phyloP scores from a whole-genome alignment of 2,329 filamentous ascomycete genomes.

The Penicillium sp. region DNA sequence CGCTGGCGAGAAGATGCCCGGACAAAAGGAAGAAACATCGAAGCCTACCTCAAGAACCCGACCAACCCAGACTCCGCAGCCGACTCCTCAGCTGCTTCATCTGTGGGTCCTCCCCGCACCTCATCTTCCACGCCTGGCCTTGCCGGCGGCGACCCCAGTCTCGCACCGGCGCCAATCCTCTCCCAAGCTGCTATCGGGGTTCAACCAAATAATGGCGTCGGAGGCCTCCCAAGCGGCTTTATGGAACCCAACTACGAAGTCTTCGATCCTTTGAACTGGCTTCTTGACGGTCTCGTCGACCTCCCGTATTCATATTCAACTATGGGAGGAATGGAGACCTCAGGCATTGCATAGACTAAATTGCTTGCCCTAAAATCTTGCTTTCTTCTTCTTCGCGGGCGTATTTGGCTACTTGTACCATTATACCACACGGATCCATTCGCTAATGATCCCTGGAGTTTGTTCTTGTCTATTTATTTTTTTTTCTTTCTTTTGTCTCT shows the following conservation, averaged over 20 bases:
- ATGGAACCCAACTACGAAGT: slow-evolving; percentile 76
- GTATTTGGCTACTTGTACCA: slow-evolving; percentile 20
- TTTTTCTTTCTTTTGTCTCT: neutral
- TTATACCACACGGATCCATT: slow-evolving; percentile 27
- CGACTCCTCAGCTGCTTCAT: slow-evolving; percentile 69
- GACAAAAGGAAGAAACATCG: slow-evolving; percentile 68
- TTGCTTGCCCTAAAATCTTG: neutral
- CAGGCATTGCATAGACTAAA: slow-evolving; percentile 34
- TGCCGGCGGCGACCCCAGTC: slow-evolving; percentile 45
- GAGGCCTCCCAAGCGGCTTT: slow-evolving; percentile 51
- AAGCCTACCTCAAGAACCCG: slow-evolving; percentile 78
- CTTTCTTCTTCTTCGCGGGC: slow-evolving; percentile 7
- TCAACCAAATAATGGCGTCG: slow-evolving; percentile 25
- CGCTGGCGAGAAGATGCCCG: slow-evolving; percentile 68
- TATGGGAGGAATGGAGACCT: slow-evolving; percentile 48
- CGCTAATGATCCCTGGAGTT: slow-evolving; percentile 21
- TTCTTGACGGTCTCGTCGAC: slow-evolving; percentile 81
- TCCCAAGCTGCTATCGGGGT: slow-evolving; percentile 34
- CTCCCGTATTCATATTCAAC: slow-evolving; percentile 71
- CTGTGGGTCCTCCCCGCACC: slow-evolving; percentile 46
- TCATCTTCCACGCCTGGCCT: slow-evolving; percentile 39
- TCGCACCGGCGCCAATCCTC: slow-evolving; percentile 40
- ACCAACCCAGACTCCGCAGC: slow-evolving; percentile 80
- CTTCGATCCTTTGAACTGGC: slow-evolving; percentile 92
- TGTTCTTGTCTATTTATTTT: neutral